Evolutionary conservation across 2,329 filamentous ascomycete genomes (phyloP).

Genomic region (Dactylellina haptotyla): DNA sequence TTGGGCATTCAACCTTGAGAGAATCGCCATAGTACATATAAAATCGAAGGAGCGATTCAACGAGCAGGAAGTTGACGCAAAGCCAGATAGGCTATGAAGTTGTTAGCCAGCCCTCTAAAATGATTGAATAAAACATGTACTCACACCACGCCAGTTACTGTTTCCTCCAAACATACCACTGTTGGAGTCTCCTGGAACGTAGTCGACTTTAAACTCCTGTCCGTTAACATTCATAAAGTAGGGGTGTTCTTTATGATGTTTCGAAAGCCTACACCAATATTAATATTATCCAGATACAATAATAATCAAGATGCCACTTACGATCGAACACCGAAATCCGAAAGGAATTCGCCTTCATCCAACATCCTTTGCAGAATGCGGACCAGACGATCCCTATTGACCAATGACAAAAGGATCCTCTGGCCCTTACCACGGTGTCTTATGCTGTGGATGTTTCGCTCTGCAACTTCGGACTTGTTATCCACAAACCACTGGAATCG

Average conservation of each 20-base stretch:
- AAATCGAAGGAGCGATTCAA: constrained; percentile 93
- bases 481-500: constrained; percentile 93
- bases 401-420: constrained; percentile 84
- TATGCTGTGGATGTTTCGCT: constrained; percentile 95
- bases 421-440: constrained; percentile 89
- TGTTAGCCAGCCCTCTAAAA: not conserved
- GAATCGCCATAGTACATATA: constrained; percentile 93
- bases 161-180: constrained; percentile 95
- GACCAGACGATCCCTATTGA: constrained; percentile 90
- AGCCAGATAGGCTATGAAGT: constrained; percentile 80
- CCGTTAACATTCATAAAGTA: constrained; percentile 97
- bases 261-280: constrained; percentile 71
- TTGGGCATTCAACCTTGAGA: constrained; percentile 91
- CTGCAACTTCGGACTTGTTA: constrained; percentile 84
- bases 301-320: constrained; percentile 28
- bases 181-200: constrained; percentile 95
- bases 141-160: constrained; percentile 87
- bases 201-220: constrained; percentile 85
- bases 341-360: constrained; percentile 91
- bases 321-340: constrained; percentile 88
- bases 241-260: constrained; percentile 87
- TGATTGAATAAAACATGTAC: constrained; percentile 13
- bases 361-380: constrained; percentile 92
- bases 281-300: constrained; percentile 6
- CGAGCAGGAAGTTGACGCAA: constrained; percentile 91